Evolutionary conservation across 2,329 filamentous ascomycete species (phyloP).

Genomic region (Escovopsis sp.): DNA sequence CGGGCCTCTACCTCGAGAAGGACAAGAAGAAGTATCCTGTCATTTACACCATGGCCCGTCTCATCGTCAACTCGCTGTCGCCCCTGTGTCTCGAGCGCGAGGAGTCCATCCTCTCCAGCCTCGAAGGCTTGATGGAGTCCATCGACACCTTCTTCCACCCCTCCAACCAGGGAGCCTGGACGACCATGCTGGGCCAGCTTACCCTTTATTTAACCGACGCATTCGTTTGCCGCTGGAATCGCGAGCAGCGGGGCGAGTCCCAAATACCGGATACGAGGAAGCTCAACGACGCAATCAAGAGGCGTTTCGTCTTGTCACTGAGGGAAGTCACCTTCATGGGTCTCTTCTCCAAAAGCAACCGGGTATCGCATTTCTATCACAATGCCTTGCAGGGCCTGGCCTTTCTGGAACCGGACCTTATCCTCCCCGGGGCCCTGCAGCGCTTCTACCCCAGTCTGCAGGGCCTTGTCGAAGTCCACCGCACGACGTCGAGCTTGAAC

Average conservation of each 20-base stretch:
- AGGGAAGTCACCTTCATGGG: slow-evolving; percentile 96
- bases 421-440: slow-evolving; percentile 84
- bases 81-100: slow-evolving; percentile 63
- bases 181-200: slow-evolving; percentile 74
- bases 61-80: slow-evolving; percentile 86
- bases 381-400: slow-evolving; percentile 79
- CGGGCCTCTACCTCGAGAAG: slow-evolving; percentile 76
- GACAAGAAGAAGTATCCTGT: slow-evolving; percentile 88
- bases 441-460: slow-evolving; percentile 95
- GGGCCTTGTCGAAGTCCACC: slow-evolving; percentile 89
- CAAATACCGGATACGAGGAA: slow-evolving; percentile 66
- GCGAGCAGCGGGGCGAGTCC: slow-evolving; percentile 84
- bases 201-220: slow-evolving; percentile 88
- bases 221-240: slow-evolving; percentile 95
- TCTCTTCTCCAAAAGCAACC: slow-evolving; percentile 87
- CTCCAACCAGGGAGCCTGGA: slow-evolving; percentile 89
- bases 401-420: slow-evolving; percentile 78
- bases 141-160: slow-evolving; percentile 98
- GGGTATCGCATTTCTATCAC: slow-evolving; percentile 81
- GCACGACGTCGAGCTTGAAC: slow-evolving; percentile 84
- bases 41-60: slow-evolving; percentile 80
- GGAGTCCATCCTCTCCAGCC: slow-evolving; percentile 65
- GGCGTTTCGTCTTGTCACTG: slow-evolving; percentile 75
- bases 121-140: slow-evolving; percentile 85
- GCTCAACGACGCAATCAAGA: slow-evolving; percentile 68